Evolutionary conservation across 2,329 filamentous ascomycete species (phyloP).

Genomic region (Chrysoporthe deuterocubensis): DNA sequence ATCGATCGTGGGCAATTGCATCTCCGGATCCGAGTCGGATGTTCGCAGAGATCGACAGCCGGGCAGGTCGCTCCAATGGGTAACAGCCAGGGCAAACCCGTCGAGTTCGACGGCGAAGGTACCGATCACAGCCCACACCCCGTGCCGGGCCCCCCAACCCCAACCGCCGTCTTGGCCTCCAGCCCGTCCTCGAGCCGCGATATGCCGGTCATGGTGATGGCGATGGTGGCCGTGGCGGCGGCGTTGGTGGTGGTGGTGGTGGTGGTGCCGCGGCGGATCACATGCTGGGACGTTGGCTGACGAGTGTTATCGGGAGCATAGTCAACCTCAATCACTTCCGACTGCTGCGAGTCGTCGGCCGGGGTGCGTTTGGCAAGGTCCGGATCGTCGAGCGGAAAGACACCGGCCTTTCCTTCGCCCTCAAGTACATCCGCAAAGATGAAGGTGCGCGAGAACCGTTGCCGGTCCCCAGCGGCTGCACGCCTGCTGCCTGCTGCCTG

Average conservation of each 20-base stretch:
- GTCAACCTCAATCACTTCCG: conserved; percentile 98
- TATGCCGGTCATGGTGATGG: not conserved
- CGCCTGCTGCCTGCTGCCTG: not conserved
- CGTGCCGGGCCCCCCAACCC: not conserved
- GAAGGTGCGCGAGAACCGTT: conserved; percentile 66
- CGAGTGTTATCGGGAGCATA: conserved; percentile 42
- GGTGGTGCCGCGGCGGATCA: not conserved
- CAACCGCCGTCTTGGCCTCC: conserved; percentile 14
- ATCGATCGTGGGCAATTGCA: conserved; percentile 2
- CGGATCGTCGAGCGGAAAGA: conserved; percentile 98
- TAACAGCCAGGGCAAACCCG: conserved; percentile 91
- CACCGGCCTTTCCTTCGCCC: conserved; percentile 87
- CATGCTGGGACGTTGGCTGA: conserved; percentile 17
- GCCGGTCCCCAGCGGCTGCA: not conserved
- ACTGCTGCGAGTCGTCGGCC: conserved; percentile 90
- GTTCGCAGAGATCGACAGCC: conserved; percentile 25
- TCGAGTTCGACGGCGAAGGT: conserved; percentile 94
- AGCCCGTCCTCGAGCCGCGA: conserved; percentile 1
- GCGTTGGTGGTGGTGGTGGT: too few species aligned
- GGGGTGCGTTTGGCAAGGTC: conserved; percentile 98
- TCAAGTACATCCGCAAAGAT: conserved; percentile 99
- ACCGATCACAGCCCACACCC: conserved; percentile 41
- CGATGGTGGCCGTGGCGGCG: too few species aligned
- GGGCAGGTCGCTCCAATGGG: conserved; percentile 65
- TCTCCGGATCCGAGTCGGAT: conserved; percentile 15